Evolutionary conservation across 345 rosid genomes (phyloP), one percentile per base, ranked within the genome.

Genomic region (Corchorus olitorius): DNA sequence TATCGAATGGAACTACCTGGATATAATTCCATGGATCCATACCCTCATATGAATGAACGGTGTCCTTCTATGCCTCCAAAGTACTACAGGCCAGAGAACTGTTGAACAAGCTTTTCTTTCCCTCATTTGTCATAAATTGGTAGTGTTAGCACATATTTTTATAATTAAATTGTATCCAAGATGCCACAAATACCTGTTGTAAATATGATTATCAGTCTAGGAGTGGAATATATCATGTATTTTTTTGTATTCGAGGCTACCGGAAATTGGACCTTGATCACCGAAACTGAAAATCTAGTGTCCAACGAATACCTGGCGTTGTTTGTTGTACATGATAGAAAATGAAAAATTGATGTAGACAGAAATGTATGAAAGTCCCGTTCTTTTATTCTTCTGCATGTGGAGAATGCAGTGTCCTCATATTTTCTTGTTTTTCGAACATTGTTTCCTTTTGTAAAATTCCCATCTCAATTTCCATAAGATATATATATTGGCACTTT

Each of bases 1-100:
- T 97, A 94, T 74, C 86, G 97, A 65, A 96, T 96, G 98, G 99
- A 96, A 74, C 87, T 96, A 76, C 99, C 97, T 0, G 98, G 78
- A 68, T 96, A 89, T 83, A 96, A 96, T 81, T 79, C 95, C 48
- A 60, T 92, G 86, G 97, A 90, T 69, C 97, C 91, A 19, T 93
- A 96, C 79, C 94, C 94, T 4, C 97, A 89, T 78, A 96, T 96
- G 78, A 76, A 76, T 48, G 78, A 76, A 67, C 22, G 79, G 81
- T 96, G 99, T 76, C 97, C 98, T 4, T 89, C 98, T 11, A 82
- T 93, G 75, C 97, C 98, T 61, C 98, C 99, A 22, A 87, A 90
- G 65, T 96, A 96, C 85, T 77, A 34, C 22, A 88, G 97, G 83
- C 81, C 92, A 37, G 76, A 73, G 56, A 87, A 86, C 74, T 96